Conservation (phyloP, 164 flowering plant genomes). For the Stephania cephalantha region DNA sequence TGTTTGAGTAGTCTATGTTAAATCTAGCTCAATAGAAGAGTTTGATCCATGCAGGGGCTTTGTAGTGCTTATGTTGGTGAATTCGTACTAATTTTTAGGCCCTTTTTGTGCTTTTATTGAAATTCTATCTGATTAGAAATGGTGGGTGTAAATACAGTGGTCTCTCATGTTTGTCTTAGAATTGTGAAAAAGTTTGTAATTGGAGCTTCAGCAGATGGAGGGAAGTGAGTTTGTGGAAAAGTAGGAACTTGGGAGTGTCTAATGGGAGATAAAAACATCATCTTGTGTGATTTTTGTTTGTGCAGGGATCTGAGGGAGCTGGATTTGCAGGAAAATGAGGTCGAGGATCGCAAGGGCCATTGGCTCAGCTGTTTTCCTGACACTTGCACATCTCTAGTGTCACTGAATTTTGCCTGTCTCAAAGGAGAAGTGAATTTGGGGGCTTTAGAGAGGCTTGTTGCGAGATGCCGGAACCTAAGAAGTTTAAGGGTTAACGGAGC, state of each 20-base stretch:
- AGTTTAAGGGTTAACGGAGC: conserved; percentile 59
- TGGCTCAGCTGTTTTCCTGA: conserved; percentile 87
- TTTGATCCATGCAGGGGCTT: not conserved
- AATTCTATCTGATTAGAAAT: too few species aligned
- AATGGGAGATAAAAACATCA: not conserved
- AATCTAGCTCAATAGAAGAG: too few species aligned
- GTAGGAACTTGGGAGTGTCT: not conserved
- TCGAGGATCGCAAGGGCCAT: conserved; percentile 64
- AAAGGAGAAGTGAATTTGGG: conserved; percentile 62
- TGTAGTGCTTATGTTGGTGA: not conserved
- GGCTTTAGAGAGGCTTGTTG: conserved; percentile 76
- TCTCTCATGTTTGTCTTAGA: not conserved
- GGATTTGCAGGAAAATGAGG: conserved; percentile 79
- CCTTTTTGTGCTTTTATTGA: not conserved
- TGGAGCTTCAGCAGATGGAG: not conserved
- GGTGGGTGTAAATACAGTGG: not conserved
- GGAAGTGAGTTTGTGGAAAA: not conserved
- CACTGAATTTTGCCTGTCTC: conserved; percentile 79
- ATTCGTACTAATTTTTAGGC: too few species aligned
- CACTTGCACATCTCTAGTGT: conserved; percentile 62
- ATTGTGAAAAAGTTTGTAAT: not conserved
- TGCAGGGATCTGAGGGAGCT: conserved; percentile 71
- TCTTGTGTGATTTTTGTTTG: not conserved
- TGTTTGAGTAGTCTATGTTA: not conserved
- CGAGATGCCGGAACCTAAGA: conserved; percentile 63